A percentile compares a stretch with the other conserved stretches of the same genome.
These are phyloP conservation scores for Chalaropsis thielavioides DNA, from an alignment of 2,329 filamentous ascomycete genomes.

Conservation along the genomic window DNA sequence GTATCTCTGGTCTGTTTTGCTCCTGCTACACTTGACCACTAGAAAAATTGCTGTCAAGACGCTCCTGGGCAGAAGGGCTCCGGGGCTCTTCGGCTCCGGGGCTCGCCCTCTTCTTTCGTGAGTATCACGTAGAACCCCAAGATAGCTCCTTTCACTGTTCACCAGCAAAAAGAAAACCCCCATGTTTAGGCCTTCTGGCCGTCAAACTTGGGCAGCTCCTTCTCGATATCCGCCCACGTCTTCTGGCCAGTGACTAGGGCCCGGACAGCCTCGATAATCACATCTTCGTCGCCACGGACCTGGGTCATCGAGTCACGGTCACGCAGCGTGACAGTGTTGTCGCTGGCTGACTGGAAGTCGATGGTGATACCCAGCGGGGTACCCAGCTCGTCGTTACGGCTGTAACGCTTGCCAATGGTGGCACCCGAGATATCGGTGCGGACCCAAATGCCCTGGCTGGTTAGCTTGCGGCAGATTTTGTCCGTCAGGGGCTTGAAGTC, in stretches of 20 bases:
- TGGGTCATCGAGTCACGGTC: slow-evolving; percentile 76
- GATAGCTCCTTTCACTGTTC: too few species aligned
- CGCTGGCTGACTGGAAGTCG: slow-evolving; percentile 78
- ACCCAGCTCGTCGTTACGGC: slow-evolving; percentile 78
- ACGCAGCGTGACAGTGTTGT: slow-evolving; percentile 64
- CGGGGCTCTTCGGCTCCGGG: too few species aligned
- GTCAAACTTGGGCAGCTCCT: slow-evolving; percentile 71
- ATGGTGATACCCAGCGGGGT: slow-evolving; percentile 79
- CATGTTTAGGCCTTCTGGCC: slow-evolving; percentile 43
- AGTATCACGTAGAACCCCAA: too few species aligned
- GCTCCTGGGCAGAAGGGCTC: too few species aligned
- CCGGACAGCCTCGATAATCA: slow-evolving; percentile 55
- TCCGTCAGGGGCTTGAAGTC: slow-evolving; percentile 58
- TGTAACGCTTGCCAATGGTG: slow-evolving; percentile 77
- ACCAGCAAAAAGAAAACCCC: too few species aligned
- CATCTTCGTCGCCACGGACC: slow-evolving; percentile 61
- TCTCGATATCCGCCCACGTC: slow-evolving; percentile 53
- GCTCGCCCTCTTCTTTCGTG: too few species aligned
- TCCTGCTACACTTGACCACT: background rate
- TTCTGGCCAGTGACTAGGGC: slow-evolving; percentile 31
- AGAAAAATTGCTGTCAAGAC: background rate
- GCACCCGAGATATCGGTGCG: slow-evolving; percentile 70
- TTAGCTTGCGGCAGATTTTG: slow-evolving; percentile 53
- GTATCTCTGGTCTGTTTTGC: background rate
- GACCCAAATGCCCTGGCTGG: slow-evolving; percentile 56